Base-by-base conservation (phyloP, 345 rosid genomes). In the Combretum micranthum region DNA sequence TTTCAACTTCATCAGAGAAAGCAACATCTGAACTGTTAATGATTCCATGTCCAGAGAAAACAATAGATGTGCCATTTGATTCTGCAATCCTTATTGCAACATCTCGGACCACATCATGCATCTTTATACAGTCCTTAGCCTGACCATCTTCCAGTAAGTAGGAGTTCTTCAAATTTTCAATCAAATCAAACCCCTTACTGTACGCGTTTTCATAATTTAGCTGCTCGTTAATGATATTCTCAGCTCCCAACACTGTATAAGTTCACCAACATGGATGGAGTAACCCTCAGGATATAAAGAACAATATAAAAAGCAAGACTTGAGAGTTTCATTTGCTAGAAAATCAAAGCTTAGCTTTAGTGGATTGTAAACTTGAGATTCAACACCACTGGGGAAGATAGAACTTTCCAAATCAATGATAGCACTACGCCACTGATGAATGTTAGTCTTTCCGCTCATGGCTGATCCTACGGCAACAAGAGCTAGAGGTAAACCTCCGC, bases 31-130 rank as follows among this genome's bases (percentile, higher is more conserved):
- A 55, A 54, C 72, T 50, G 53, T 67, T 47, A 4, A 18, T 21
- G 57, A 79, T 47, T 6, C 74, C 70, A 19, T 21, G 52, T 4
- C 75, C 77, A 55, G 77, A 61, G 37, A 14, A 60, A 63, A 75
- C 56, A 25, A 75, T 72, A 53, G 68, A 72, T 56, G 54, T 75
- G 37, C 53, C 55, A 32, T 64, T 66, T 52, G 66, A 58, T 19
- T 55, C 65, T 57, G 69, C 64, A 19, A 76, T 60, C 80, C 78
- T 69, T 49, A 78, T 56, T 4, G 82, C 73, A 39, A 78, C 69
- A 55, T 81, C 87, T 2, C 83, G 64, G 12, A 79, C 73, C 44
- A 82, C 62, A 47, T 66, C 76, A 53, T 82, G 82, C 82, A 82
- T 76, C 61, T 71, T 82, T 19, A 76, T 62, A 8, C 69, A 69